A percentile compares a stretch with the other conserved stretches of the same genome.
Evolutionary conservation across 2,329 filamentous ascomycete species (phyloP).

Genomic region (Trichoderma pleuroti): DNA sequence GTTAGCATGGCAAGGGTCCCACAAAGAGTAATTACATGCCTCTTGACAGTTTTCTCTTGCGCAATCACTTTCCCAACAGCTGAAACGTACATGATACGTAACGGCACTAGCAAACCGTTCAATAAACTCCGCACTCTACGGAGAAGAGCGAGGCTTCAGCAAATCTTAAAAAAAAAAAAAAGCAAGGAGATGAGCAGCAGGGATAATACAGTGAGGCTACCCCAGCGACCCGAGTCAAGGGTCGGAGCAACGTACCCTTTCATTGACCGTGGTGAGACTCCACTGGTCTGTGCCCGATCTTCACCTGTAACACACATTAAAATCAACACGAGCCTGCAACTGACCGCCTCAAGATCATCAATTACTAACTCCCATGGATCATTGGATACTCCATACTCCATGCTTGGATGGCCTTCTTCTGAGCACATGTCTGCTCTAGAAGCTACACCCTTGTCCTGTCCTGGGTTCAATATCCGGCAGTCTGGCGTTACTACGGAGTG

Average conservation of each 20-base stretch:
- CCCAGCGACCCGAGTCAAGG: conserved; percentile 1
- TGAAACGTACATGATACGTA: not conserved
- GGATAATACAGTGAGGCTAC: not conserved
- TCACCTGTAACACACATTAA: conserved; percentile 5
- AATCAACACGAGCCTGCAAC: not conserved
- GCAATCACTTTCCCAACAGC: not conserved
- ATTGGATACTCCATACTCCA: not conserved
- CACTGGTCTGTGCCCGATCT: not conserved
- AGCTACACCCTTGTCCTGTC: not conserved
- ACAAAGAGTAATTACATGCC: not conserved
- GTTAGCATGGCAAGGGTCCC: not conserved
- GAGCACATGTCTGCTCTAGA: not conserved
- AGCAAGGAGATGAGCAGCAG: conserved; percentile 9
- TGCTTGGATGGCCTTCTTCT: not conserved
- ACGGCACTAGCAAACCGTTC: not conserved
- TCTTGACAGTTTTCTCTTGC: not conserved
- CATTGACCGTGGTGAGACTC: conserved; percentile 4
- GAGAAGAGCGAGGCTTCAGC: not conserved
- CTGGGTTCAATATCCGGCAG: not conserved
- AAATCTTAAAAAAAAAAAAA: not conserved
- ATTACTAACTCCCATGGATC: not conserved
- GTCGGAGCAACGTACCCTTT: not conserved
- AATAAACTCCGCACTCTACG: not conserved
- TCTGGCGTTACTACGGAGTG: not conserved
- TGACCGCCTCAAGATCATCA: not conserved